phyloP scores from a whole-genome alignment of 192 early-diverging fungal genomes.

The Umbelopsis sp. region DNA sequence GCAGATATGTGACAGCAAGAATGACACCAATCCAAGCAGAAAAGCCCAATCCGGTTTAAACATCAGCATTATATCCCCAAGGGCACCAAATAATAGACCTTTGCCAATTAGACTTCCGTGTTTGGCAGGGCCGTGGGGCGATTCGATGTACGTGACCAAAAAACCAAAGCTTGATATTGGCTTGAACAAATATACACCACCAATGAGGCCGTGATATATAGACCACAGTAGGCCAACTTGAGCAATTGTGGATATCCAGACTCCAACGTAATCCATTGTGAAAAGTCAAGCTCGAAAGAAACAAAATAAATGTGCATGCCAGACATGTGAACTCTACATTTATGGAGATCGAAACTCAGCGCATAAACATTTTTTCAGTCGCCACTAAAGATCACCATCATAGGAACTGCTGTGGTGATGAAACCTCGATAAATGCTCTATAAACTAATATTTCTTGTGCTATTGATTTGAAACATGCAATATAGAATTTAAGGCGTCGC shows the following conservation, averaged over 20 bases:
- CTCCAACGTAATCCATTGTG: conserved; percentile 5
- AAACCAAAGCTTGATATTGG: conserved; percentile 13
- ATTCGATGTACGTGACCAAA: conserved; percentile 15
- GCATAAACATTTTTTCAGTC: no score
- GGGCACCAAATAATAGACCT: not conserved
- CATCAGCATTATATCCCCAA: conserved; percentile 13
- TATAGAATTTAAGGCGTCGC: no score
- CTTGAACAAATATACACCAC: conserved; percentile 13
- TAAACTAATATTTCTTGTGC: no score
- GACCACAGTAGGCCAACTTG: conserved; percentile 12
- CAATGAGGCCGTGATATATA: not conserved
- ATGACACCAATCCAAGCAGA: conserved; percentile 1
- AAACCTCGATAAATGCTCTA: no score
- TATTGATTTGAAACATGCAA: no score
- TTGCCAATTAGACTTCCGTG: conserved; percentile 20
- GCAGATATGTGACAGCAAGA: conserved; percentile 9
- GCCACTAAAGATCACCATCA: no score
- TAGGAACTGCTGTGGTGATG: no score
- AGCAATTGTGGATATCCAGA: conserved; percentile 19
- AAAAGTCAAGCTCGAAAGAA: not conserved
- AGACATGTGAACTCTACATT: conserved; percentile 7
- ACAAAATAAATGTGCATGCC: not conserved
- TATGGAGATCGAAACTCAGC: not conserved
- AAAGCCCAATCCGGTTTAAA: conserved; percentile 13
- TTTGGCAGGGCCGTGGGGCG: not conserved